A percentile compares a stretch with the other conserved stretches of the same genome.
These are phyloP conservation scores for Colletotrichum sublineola DNA, from an alignment of 2,329 filamentous ascomycete species.

Conservation along the genomic window DNA sequence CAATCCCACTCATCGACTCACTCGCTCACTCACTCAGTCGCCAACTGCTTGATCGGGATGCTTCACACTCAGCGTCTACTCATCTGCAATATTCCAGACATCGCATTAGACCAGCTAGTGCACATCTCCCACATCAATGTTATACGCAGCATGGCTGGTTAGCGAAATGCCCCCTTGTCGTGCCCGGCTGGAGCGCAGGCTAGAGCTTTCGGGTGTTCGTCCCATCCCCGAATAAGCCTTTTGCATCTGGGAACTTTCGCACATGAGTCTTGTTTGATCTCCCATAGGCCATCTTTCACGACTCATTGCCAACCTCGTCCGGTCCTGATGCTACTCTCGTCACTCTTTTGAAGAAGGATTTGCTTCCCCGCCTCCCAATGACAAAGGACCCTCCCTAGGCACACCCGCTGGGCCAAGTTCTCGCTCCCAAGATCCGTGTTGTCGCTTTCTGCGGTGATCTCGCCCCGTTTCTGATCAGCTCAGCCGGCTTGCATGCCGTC, in stretches of 20 bases:
- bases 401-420: slow-evolving; percentile 21
- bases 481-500: slow-evolving; percentile 34
- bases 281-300: background rate
- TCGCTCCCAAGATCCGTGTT: slow-evolving; percentile 2
- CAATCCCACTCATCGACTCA: background rate
- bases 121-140: background rate
- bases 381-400: slow-evolving; percentile 10
- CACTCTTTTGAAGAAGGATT: background rate
- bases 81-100: background rate
- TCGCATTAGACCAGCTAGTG: background rate
- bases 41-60: background rate
- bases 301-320: background rate
- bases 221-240: background rate
- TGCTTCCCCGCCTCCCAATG: background rate
- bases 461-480: slow-evolving; percentile 19
- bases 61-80: background rate
- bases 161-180: background rate
- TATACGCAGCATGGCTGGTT: background rate
- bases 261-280: background rate
- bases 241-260: background rate
- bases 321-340: background rate
- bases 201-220: background rate
- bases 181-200: background rate
- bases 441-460: slow-evolving; percentile 27
- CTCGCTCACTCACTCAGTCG: background rate